These are phyloP conservation scores for Trebouxiophyceae sp. DNA, from an alignment of 163 green algal genomes.

Conservation along the genomic window DNA sequence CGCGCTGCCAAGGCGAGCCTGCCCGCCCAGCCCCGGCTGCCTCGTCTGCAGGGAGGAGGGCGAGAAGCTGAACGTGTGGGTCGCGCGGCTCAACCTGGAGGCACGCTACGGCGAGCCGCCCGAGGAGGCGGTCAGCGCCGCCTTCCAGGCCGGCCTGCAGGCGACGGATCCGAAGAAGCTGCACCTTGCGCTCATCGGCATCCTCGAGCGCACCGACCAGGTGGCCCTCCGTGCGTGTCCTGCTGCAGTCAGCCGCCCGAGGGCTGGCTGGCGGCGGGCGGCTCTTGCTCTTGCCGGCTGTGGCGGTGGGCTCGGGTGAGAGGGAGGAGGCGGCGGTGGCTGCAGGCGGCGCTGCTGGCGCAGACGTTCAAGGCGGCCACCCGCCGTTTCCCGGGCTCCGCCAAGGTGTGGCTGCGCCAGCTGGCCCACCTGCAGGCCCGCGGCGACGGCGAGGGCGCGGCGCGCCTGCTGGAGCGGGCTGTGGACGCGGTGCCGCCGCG, in stretches of 20 bases:
- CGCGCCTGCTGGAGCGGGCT: constrained; percentile 57
- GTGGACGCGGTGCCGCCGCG: constrained; percentile 67
- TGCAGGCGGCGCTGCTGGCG: constrained; percentile 46
- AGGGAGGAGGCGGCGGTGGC: no score
- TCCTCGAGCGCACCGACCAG: constrained; percentile 54
- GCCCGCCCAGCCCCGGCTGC: no score
- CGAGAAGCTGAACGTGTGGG: constrained; percentile 95
- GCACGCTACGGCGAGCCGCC: constrained; percentile 63
- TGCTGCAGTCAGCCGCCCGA: no score
- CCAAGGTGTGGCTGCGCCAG: constrained; percentile 76
- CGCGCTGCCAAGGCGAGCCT: no score
- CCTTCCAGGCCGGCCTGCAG: constrained; percentile 72
- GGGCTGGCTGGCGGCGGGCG: no score
- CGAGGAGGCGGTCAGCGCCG: constrained; percentile 62
- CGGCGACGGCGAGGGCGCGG: constrained; percentile 33
- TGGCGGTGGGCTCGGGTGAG: no score
- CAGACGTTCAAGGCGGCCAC: constrained; percentile 59
- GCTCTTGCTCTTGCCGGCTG: no score
- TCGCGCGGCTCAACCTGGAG: constrained; percentile 92
- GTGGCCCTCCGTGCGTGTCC: no score
- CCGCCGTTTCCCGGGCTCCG: constrained; percentile 74
- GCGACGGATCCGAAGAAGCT: constrained; percentile 83
- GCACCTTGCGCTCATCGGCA: constrained; percentile 78
- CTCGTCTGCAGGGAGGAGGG: constrained; percentile 65
- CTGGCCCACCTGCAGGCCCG: constrained; percentile 42